Conservation (phyloP, 2,329 filamentous ascomycete genomes). For the Cadophora luteo-olivacea region DNA sequence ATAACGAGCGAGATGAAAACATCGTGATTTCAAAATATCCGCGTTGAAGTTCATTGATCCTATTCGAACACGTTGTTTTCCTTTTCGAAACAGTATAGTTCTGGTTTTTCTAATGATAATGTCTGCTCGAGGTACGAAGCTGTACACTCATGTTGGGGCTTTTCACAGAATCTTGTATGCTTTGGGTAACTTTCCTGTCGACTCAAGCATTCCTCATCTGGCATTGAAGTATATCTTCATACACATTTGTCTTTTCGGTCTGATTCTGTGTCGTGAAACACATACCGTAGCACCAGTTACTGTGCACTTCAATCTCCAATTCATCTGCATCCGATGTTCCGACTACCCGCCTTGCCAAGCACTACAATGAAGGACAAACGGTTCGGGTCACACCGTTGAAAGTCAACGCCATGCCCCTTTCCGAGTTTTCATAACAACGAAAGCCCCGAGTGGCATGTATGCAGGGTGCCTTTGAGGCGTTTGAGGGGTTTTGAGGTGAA, state of each 20-base stretch:
- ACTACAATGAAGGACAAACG: neutral
- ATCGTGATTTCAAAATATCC: neutral
- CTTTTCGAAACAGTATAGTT: neutral
- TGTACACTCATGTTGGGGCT: neutral
- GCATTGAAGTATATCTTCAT: neutral
- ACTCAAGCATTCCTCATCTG: neutral
- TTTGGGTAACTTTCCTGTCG: neutral
- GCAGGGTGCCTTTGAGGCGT: neutral
- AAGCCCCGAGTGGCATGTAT: neutral
- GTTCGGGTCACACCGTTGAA: neutral
- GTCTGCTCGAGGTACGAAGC: neutral
- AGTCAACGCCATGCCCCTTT: neutral
- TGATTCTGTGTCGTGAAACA: neutral
- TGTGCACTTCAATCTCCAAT: neutral
- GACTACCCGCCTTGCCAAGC: slow-evolving; percentile 2
- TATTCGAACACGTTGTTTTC: neutral
- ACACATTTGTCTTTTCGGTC: neutral
- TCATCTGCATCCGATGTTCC: neutral
- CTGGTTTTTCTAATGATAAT: neutral
- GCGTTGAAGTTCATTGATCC: neutral
- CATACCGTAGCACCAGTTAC: neutral
- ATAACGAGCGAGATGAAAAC: neutral
- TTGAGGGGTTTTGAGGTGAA: neutral
- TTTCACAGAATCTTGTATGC: neutral
- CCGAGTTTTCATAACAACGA: neutral